Base-by-base conservation (phyloP, 345 rosid species). In the Cardamine occulta region DNA sequence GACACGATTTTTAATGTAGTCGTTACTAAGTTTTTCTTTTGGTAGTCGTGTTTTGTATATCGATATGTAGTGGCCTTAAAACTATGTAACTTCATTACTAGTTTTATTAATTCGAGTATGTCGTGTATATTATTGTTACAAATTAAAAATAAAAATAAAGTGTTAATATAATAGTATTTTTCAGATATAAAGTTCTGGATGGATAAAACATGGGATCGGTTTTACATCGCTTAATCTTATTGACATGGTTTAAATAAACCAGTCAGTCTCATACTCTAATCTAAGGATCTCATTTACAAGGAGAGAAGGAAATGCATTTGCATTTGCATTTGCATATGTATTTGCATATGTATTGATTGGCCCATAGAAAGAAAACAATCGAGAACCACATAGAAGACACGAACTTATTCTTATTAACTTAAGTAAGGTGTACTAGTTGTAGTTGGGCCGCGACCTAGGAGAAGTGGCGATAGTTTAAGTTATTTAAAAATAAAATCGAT, bases 1-100 rank as follows among this genome's bases (percentile, higher is more conserved):
- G 39, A 55, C 51, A 24, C 17, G 49, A 54, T 40, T 24, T 39
- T 53, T 10, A n/a, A 39, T 68, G 63, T 26, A n/a, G n/a, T n/a
- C n/a, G 37, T 54, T 68, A 15, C 5, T 23, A 37, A 24, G 32
- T 17, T 49, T 10, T 26, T 35, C 1, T 54, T 54, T 54, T 53
- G 23, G 61, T 53, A 52, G 23, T 21, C n/a, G 17, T 47, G 65
- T 19, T 19, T 70, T 6, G 45, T 21, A 69, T 29, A 18, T 57
- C 45, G 31, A 31, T 45, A 60, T 49, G n/a, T 58, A 34, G 29
- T 71, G 48, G 67, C 49, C 59, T 35, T 15, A 5, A 6, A 13
- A 55, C 29, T 39, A 7, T 9, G 24, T 57, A 29, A 14, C n/a
- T n/a, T 13, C 13, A 15, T 29, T 56, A 32, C 15, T 58, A 58